A percentile compares a stretch with the other conserved stretches of the same genome.
phyloP scores from a whole-genome alignment of 1,284 basidiomycete species.

The Cryptococcus sp. region DNA sequence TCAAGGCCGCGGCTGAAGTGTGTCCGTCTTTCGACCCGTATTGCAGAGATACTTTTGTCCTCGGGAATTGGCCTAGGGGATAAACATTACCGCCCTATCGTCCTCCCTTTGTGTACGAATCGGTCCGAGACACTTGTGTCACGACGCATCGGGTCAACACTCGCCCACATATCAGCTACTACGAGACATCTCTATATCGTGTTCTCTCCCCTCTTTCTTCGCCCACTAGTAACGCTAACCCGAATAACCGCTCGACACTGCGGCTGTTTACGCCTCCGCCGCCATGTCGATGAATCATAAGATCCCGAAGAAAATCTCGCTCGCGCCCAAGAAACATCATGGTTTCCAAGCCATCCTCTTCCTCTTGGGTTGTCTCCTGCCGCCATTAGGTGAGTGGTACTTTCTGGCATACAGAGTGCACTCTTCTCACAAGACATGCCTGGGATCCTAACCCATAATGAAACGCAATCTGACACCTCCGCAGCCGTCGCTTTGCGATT shows the following conservation, averaged over 20 bases:
- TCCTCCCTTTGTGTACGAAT: background rate
- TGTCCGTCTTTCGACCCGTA: no score
- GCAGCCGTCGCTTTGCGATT: slow-evolving; percentile 91
- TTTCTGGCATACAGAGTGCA: background rate
- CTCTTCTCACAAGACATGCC: background rate
- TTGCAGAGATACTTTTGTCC: no score
- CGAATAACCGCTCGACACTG: background rate
- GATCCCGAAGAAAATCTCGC: slow-evolving; percentile 59
- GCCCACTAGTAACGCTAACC: background rate
- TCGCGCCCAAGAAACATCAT: slow-evolving; percentile 74
- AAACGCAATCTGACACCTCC: background rate
- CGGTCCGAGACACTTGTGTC: slow-evolving; percentile 1
- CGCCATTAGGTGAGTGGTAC: slow-evolving; percentile 71
- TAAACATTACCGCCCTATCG: no score
- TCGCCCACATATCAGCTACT: no score
- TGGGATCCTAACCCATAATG: background rate
- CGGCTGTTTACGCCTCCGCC: background rate
- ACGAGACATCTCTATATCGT: background rate
- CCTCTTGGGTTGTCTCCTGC: slow-evolving; percentile 77
- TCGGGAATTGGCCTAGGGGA: no score
- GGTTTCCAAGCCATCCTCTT: slow-evolving; percentile 80
- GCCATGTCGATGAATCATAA: slow-evolving; percentile 37
- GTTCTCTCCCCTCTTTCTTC: background rate
- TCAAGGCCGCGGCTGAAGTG: no score
- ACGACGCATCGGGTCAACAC: background rate